Evolutionary conservation across 129 eudicot genomes (phyloP).

Genomic region (Flaveria ramosissima): DNA sequence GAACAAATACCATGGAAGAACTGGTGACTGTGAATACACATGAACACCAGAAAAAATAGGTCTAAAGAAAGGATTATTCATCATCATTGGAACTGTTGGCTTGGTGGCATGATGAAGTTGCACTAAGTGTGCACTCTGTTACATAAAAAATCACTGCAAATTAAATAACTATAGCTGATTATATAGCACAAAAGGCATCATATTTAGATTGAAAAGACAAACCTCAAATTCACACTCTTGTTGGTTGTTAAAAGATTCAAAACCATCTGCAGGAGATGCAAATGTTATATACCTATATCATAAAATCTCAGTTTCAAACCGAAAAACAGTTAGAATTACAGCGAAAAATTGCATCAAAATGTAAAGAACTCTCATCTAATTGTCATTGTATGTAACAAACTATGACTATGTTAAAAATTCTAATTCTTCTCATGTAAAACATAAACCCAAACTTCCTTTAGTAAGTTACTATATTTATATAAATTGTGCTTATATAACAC

Average conservation of each 20-base stretch:
- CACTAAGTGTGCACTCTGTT: constrained; percentile 35
- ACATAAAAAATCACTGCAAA: constrained; percentile 29
- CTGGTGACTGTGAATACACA: constrained; percentile 41
- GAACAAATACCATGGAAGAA: constrained; percentile 40
- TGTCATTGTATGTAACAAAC: neutral
- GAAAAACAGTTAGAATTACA: neutral
- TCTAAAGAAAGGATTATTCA: constrained; percentile 40
- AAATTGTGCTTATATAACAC: neutral
- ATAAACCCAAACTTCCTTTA: neutral
- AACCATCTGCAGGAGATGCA: constrained; percentile 35
- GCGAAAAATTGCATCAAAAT: neutral
- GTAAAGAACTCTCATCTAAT: neutral
- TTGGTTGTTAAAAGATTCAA: constrained; percentile 33
- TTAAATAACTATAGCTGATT: neutral
- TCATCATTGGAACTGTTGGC: constrained; percentile 36
- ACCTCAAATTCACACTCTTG: constrained; percentile 50
- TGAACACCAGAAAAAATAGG: constrained; percentile 41
- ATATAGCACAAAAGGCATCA: neutral
- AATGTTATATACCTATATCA: constrained; percentile 13
- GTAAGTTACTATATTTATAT: neutral
- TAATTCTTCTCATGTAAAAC: no score
- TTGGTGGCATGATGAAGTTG: constrained; percentile 42
- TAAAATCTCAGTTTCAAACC: constrained; percentile 10
- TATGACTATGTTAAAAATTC: neutral
- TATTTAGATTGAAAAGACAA: neutral